Percentiles rank a stretch among this genome's conserved stretches.
Conservation (phyloP, 768 basidiomycete genomes). For the Astraeus odoratus region DNA sequence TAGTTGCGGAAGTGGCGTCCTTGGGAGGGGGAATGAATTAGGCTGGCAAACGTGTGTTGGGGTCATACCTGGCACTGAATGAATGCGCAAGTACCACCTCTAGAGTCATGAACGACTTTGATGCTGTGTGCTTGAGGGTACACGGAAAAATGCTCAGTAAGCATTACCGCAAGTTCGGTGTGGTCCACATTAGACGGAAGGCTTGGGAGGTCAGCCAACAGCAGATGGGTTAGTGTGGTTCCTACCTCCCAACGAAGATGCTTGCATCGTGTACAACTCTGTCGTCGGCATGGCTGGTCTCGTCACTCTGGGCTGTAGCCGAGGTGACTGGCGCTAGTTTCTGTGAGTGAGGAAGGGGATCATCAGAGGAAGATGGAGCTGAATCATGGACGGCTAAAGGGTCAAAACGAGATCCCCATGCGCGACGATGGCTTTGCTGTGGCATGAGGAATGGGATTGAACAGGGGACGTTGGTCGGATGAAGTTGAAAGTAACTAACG, state of each 20-base stretch:
- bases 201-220: conserved; percentile 31
- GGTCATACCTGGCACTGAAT: conserved; percentile 71
- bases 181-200: conserved; percentile 66
- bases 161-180: conserved; percentile 49
- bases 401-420: conserved; percentile 73
- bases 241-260: conserved; percentile 78
- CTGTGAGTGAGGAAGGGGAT: conserved; percentile 4
- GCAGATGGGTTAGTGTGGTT: not conserved
- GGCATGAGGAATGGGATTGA: conserved; percentile 33
- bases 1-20: conserved; percentile 51
- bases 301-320: conserved; percentile 12
- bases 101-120: conserved; percentile 66
- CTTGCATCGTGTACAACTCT: conserved; percentile 68
- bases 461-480: conserved; percentile 12
- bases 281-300: conserved; percentile 29
- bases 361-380: conserved; percentile 31
- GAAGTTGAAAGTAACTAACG: conserved; percentile 6
- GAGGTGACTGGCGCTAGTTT: conserved; percentile 10
- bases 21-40: conserved; percentile 21
- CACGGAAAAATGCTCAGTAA: conserved; percentile 61
- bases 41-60: not conserved
- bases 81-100: conserved; percentile 78
- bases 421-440: conserved; percentile 36
- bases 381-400: conserved; percentile 48
- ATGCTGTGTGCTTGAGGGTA: conserved; percentile 61